Base-by-base conservation (phyloP, 1,284 basidiomycete species). In the Singerocomus inundabilis region DNA sequence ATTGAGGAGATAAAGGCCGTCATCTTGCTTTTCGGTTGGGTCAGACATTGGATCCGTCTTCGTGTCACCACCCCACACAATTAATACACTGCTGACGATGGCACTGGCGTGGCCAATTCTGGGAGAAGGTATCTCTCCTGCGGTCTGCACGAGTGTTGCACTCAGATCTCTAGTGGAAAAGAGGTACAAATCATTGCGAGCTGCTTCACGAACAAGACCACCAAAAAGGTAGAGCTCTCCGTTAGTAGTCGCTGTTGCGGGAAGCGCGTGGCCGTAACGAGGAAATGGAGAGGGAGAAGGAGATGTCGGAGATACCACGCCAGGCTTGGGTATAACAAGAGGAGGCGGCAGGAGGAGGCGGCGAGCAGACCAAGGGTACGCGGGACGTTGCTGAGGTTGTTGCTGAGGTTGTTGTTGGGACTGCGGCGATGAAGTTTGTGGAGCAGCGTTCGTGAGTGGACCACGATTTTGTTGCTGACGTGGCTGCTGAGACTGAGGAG, bases 51-150 rank as follows among this genome's bases (percentile, higher is more conserved):
- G 72, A 55, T 84, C 83, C 12, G 84, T 82, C 70, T 87, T 89
- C 4, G 96, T 99, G 68, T 99, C 97, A 30, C 97, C 97, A 51
- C 97, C 97, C 95, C 97, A 99, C 6, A 98, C 88, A 54, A 99
- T 92, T 59, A 99, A 78, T 41, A 98, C 95, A 62, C 92, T 94
- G 70, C 92, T 93, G 51, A 98, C 93, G 41, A 98, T 85, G 13
- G 95, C 95, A 66, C 91, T 90, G 2, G 95, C 93, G 73, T 99
- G 97, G 0, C 97, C 97, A 15, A 99, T 94, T 57, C 97, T 79
- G 0, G 93, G 86, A 13, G 86, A 83, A 0, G 97, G 97, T 16
- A 92, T 77, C 60, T 97, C 93, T 6, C 97, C 97, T 5, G 81
- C 84, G 0, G 95, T 98, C 66, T 92, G 88, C 46, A 96, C 74